Base-by-base conservation (phyloP, 2,329 filamentous ascomycete genomes). In the Botrytis galanthina region DNA sequence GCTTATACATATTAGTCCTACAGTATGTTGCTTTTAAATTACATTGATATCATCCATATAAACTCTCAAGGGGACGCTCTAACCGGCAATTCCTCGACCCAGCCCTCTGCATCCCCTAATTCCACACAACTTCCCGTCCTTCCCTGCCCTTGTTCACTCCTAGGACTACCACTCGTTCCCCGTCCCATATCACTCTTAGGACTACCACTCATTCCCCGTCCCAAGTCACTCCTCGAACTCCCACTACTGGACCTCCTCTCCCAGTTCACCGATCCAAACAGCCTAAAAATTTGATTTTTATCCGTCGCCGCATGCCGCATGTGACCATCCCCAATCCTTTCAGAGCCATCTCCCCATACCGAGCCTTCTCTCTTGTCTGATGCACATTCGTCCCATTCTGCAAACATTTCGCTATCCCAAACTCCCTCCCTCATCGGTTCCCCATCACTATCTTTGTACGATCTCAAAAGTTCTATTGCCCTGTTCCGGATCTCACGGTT, bases 221-320 rank as follows among this genome's bases (percentile, higher is more conserved):
- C 26, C 37, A 32, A 18, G 3, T 57, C 35, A 57, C 66, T 68
- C 18, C 26, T 51, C n/a, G 66, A n/a, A 42, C 66, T 68, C 16
- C 66, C 44, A 54, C 63, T 67, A 10, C 66, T 68, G 1, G 48
- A 37, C 10, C 66, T 29, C n/a, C 48, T 42, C 18, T 69, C 66
- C n/a, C 48, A 69, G 8, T 69, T 57, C 26, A 42, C 35, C 37
- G 18, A 51, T 16, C 37, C 37, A 69, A n/a, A 9, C 48, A 59
- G 32, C 3, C n/a, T 57, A 18, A 69, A 69, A 22, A 57, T 69
- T 22, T 32, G 48, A 44, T 69, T 69, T 42, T 57, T 57, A 57
- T 69, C 66, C 35, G 26, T 69, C n/a, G 66, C 48, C 66, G 66
- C 66, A 51, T 57, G 42, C n/a, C 66, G 66, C 66, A 69, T 69